Evolutionary conservation across 1,284 basidiomycete species (phyloP), one percentile per base, ranked within the genome.

Genomic region (Boletus calvinii): DNA sequence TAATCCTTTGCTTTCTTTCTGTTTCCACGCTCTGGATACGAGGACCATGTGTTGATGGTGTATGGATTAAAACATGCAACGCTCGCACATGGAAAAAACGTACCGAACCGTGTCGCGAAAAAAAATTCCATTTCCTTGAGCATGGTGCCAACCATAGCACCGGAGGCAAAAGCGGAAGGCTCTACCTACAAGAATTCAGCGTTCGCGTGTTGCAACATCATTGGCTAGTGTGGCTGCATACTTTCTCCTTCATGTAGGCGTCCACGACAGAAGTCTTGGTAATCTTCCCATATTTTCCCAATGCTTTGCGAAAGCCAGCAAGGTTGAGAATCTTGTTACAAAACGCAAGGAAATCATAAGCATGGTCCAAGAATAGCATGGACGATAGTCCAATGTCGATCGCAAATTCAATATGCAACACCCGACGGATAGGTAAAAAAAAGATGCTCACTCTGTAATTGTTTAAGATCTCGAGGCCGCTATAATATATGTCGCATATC

Each of bases 271-370:
- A 72, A 20, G 87, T 87, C 63, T 79, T 83, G 1, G 91, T 88
- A 2, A 83, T 75, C 72, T 97, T 98, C 66, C 94, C 92, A 61
- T 94, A 97, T 73, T 97, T 98, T 72, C 94, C 98, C 56, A 97
- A 67, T 0, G 88, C 89, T 68, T 98, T 98, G 20, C 90, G 78
- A 68, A 98, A 94, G 0, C 94, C 95, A 2, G 90, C 90, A 9
- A 94, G 69, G 67, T 98, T 98, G 46, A 98, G 72, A 42, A 90
- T 85, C 87, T 94, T 50, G 24, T n/a, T 54, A 32, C 7, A 22
- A 32, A 26, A 43, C 1, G 11, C 11, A 24, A 22, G 4, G 9
- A 24, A 18, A 42, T 42, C 7, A 15, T 11, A 13, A 11, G 17
- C 17, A 30, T 18, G 30, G 31, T 38, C 26, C 34, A 40, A 34